A percentile compares a stretch with the other conserved stretches of the same genome.
Conservation (phyloP, 441 rosid species). For the Brassica balearica region DNA sequence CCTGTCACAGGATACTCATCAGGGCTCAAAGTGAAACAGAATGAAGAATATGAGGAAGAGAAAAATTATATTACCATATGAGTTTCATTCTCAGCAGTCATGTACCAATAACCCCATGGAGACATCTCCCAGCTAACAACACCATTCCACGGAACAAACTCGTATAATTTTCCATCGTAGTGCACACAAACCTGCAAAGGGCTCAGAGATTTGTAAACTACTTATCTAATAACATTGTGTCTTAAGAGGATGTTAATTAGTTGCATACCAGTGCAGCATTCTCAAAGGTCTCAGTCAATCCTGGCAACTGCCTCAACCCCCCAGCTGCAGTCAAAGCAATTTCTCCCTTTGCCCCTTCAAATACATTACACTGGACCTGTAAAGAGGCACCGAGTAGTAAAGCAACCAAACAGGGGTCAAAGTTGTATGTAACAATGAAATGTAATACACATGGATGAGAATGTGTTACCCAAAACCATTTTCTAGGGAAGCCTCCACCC, state of each 20-base stretch:
- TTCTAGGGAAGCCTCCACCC: constrained; percentile 98
- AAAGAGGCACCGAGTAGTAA: constrained; percentile 31
- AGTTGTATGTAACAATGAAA: constrained; percentile 18
- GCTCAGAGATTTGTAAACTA: constrained; percentile 5
- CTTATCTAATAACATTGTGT: background rate
- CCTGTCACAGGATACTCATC: constrained; percentile 51
- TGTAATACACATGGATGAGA: constrained; percentile 27
- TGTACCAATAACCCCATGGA: constrained; percentile 89
- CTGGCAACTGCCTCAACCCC: constrained; percentile 89
- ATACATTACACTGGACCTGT: constrained; percentile 94
- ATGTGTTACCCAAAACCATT: constrained; percentile 93
- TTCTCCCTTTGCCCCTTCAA: constrained; percentile 88
- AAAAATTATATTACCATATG: constrained; percentile 61
- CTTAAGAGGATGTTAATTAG: constrained; percentile 8
- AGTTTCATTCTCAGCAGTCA: constrained; percentile 75
- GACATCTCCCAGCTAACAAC: constrained; percentile 76
- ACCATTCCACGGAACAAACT: constrained; percentile 97
- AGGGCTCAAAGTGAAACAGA: constrained; percentile 14
- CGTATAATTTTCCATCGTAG: constrained; percentile 73
- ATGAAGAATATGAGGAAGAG: constrained; percentile 7
- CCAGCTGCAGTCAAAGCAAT: constrained; percentile 92
- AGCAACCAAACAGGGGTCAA: constrained; percentile 11
- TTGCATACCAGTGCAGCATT: constrained; percentile 88
- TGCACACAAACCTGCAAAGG: constrained; percentile 87
- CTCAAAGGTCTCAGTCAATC: constrained; percentile 74